These are phyloP conservation scores for Cutaneotrichosporon sp. DNA, from an alignment of 1,284 basidiomycete genomes.

Conservation along the genomic window DNA sequence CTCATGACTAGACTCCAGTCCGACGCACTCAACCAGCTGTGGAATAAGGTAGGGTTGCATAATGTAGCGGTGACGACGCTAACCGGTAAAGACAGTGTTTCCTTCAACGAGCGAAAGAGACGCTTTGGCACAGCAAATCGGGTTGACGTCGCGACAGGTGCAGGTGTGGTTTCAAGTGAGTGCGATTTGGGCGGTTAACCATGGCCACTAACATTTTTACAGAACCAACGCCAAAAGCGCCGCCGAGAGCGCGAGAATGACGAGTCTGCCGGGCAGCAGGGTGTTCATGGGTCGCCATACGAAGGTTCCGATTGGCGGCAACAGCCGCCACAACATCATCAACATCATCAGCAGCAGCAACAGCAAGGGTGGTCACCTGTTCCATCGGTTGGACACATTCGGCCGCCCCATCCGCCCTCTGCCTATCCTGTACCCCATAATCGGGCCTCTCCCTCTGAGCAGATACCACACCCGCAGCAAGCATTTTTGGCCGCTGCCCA, in stretches of 20 bases:
- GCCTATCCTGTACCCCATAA: no score
- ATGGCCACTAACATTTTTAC: neutral
- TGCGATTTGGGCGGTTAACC: conserved; percentile 11
- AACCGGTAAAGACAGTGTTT: conserved; percentile 34
- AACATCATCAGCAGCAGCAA: no score
- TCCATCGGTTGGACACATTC: no score
- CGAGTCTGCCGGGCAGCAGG: neutral
- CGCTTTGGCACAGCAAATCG: conserved; percentile 31
- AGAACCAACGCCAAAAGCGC: conserved; percentile 45
- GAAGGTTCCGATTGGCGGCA: no score
- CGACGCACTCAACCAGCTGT: conserved; percentile 15
- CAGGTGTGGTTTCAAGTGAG: conserved; percentile 49
- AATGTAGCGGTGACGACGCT: neutral
- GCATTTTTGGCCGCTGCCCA: no score
- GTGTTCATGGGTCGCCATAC: no score
- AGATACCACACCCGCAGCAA: no score
- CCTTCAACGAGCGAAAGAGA: conserved; percentile 35
- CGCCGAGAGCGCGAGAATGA: conserved; percentile 24
- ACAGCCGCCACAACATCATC: no score
- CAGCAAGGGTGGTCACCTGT: no score
- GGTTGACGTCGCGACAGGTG: conserved; percentile 41
- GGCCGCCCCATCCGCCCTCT: no score
- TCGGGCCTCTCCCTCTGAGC: no score
- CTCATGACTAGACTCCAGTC: conserved; percentile 27
- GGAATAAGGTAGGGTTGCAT: conserved; percentile 18